Percentiles rank a stretch among this genome's conserved stretches.
Conservation (phyloP, 306 rosid genomes). For the Oxytropis ochrocephala region DNA sequence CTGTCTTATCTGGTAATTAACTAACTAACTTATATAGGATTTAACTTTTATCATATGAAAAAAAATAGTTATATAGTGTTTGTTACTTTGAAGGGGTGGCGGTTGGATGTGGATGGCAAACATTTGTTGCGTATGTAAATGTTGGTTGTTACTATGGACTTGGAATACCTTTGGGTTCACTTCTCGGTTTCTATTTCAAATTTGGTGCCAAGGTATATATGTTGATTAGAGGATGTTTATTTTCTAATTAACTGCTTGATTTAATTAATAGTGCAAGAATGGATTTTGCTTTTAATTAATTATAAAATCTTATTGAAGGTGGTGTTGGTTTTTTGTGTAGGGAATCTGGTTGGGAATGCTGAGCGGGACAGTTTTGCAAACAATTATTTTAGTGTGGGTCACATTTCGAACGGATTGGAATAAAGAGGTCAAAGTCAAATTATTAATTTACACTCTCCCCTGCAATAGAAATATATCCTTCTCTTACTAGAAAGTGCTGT, state of each 20-base stretch:
- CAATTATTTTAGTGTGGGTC: slow-evolving; percentile 50
- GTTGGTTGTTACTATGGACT: no score
- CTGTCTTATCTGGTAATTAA: no score
- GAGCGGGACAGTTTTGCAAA: slow-evolving; percentile 54
- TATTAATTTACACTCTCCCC: not conserved
- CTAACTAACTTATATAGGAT: not conserved
- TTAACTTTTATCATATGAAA: not conserved
- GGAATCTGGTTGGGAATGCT: slow-evolving; percentile 86
- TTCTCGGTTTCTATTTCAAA: no score
- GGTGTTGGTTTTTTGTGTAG: slow-evolving; percentile 16
- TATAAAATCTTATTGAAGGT: not conserved
- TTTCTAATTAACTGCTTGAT: not conserved
- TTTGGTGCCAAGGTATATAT: not conserved
- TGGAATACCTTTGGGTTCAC: no score
- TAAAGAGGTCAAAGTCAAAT: slow-evolving; percentile 58
- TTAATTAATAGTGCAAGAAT: not conserved
- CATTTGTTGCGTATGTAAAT: no score
- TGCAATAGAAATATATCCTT: not conserved
- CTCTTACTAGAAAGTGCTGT: no score
- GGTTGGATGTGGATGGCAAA: no score
- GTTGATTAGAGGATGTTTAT: not conserved
- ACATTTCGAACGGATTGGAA: slow-evolving; percentile 66
- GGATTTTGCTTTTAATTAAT: not conserved
- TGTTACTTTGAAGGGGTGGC: no score
- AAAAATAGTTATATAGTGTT: no score